A percentile compares a stretch with the other conserved stretches of the same genome.
These are phyloP conservation scores for Cercospora zeae-maydis DNA, from an alignment of 2,329 filamentous ascomycete genomes.

Conservation along the genomic window DNA sequence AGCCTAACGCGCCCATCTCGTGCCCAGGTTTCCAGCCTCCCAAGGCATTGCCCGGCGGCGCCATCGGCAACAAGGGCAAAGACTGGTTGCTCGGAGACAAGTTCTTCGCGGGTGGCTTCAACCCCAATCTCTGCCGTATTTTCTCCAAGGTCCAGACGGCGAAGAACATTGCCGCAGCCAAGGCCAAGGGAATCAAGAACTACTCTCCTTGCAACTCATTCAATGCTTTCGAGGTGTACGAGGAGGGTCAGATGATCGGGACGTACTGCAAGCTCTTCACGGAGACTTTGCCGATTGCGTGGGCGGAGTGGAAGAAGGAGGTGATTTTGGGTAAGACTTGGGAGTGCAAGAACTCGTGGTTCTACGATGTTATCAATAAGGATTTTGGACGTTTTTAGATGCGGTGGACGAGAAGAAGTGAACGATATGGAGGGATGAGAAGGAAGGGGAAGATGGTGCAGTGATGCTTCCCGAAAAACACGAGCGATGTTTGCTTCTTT, in stretches of 20 bases:
- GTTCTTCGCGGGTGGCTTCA: conserved; percentile 36
- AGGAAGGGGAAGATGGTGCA: neutral
- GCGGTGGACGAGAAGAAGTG: neutral
- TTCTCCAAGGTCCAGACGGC: conserved; percentile 9
- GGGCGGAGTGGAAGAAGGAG: conserved; percentile 3
- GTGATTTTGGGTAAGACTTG: conserved; percentile 2
- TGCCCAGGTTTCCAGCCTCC: conserved; percentile 20
- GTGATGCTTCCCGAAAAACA: neutral
- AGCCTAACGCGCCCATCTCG: conserved; percentile 24
- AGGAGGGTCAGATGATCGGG: conserved; percentile 28
- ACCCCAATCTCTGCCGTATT: conserved; percentile 31
- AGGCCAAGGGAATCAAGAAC: conserved; percentile 19
- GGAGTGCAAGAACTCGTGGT: conserved; percentile 13
- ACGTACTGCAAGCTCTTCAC: conserved; percentile 35
- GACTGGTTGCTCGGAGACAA: conserved; percentile 27
- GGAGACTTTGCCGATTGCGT: conserved; percentile 1
- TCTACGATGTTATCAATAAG: conserved; percentile 4
- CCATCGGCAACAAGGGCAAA: conserved; percentile 18
- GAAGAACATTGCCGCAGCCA: conserved; percentile 8
- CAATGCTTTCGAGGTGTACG: conserved; percentile 32
- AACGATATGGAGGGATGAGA: neutral
- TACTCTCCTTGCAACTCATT: conserved; percentile 31
- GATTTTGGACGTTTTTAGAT: conserved; percentile 10
- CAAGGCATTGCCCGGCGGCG: conserved; percentile 20
- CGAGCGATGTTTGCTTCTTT: neutral